Evolutionary conservation across 768 basidiomycete genomes (phyloP), one percentile per base, ranked within the genome.

Genomic region (Favolaschia claudopus): DNA sequence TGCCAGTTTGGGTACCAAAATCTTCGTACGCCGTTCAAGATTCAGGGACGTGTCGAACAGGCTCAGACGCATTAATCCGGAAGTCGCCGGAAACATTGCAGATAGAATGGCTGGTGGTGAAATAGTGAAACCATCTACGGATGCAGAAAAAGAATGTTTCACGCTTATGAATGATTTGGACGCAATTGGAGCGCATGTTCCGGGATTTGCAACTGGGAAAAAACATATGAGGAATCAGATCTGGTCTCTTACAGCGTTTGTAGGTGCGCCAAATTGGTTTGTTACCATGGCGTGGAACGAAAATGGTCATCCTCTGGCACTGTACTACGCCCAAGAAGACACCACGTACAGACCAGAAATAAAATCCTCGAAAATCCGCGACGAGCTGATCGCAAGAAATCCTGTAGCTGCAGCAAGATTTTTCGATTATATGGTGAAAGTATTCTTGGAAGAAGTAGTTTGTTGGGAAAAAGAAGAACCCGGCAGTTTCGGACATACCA

Each of bases 81-180:
- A 14, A 32, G 64, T 70, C 8, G 52, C 76, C 0, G 22, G 20
- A 1, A 22, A 54, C n/a, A 36, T 77, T 1, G 47, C 66, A 3
- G 39, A 60, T 10, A 20, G 69, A 8, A 55, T 77, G 48, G n/a
- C 47, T n/a, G 49, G 64, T 0, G 72, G 71, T 10, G 69, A 74
- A 54, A 36, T 45, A 28, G 60, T 74, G 0, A 65, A 62, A 33
- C 70, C 71, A 2, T 52, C 54, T 22, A 74, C 69, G 1, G 67
- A 73, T 9, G 70, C 36, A 7, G 79, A 81, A 54, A 72, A 72
- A 29, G 20, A 29, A 0, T 79, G 77, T 42, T 79, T 74, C 49
- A 45, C 66, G 2, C 25, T 81, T 1, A 42, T 81, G 1, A 34
- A 66, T n/a, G 68, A 77, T 32, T 24, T 81, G 0, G 76, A 81